Conservation (phyloP, 805 yeast genomes). For the Teunomyces aglyptinius region DNA sequence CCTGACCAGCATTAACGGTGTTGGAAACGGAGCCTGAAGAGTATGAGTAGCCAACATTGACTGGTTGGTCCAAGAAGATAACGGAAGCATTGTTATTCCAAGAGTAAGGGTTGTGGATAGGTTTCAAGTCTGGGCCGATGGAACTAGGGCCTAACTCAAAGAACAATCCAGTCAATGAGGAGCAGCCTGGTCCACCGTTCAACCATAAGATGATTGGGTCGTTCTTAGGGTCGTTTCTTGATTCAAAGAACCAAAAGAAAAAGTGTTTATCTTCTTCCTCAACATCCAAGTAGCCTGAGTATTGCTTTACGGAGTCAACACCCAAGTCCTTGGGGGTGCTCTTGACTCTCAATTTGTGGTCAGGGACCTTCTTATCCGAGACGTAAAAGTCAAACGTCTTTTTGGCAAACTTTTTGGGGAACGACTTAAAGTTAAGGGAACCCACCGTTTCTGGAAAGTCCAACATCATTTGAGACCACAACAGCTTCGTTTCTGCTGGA, state of each 20-base stretch:
- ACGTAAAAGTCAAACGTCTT: constrained; percentile 39
- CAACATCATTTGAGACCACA: constrained; percentile 65
- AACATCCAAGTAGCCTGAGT: constrained; percentile 82
- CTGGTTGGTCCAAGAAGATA: constrained; percentile 91
- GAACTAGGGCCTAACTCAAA: constrained; percentile 91
- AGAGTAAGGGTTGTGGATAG: constrained; percentile 76
- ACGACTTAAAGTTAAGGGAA: constrained; percentile 48
- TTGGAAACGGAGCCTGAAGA: constrained; percentile 62
- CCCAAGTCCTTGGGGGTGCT: constrained; percentile 67
- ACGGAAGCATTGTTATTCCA: constrained; percentile 93
- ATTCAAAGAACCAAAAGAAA: constrained; percentile 92
- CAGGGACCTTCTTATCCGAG: constrained; percentile 36
- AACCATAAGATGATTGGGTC: constrained; percentile 92
- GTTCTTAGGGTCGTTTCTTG: constrained; percentile 78
- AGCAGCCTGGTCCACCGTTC: constrained; percentile 97
- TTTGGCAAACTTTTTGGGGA: constrained; percentile 38
- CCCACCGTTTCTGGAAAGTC: constrained; percentile 57
- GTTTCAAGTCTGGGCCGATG: constrained; percentile 62
- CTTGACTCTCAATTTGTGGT: constrained; percentile 59
- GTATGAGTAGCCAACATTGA: constrained; percentile 87
- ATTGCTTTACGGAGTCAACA: constrained; percentile 78
- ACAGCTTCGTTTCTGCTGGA: constrained; percentile 46
- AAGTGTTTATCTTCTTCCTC: constrained; percentile 82
- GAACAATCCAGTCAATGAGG: constrained; percentile 84
- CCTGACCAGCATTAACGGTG: constrained; percentile 82